Evolutionary conservation across 1,284 basidiomycete species (phyloP).

Genomic region (Ustanciosporium gigantosporum): DNA sequence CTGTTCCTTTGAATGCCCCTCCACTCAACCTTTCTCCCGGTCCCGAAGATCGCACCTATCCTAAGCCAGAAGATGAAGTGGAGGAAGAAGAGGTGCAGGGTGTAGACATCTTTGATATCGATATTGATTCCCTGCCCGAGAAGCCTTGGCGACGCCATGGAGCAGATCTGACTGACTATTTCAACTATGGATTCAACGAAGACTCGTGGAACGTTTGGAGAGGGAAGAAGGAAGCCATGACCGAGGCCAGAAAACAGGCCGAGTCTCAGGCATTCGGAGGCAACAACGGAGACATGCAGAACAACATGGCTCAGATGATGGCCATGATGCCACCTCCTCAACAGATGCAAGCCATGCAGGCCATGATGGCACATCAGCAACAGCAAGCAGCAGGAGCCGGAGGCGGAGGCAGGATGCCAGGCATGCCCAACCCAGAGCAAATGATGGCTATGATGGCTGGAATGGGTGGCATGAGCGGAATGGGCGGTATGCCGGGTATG

Average conservation of each 20-base stretch:
- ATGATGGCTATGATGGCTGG: constrained; percentile 54
- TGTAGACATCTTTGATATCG: constrained; percentile 77
- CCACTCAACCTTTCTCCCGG: constrained; percentile 40
- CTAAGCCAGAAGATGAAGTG: constrained; percentile 51
- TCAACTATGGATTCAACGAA: constrained; percentile 99
- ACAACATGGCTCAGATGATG: constrained; percentile 37
- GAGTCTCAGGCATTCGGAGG: constrained; percentile 24
- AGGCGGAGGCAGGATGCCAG: constrained; percentile 24
- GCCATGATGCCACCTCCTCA: constrained; percentile 35
- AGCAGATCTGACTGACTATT: constrained; percentile 93
- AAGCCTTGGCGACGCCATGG: constrained; percentile 93
- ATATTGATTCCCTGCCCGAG: constrained; percentile 73
- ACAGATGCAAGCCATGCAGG: constrained; percentile 41
- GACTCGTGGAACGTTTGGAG: constrained; percentile 90
- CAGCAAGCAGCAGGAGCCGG: too few species aligned
- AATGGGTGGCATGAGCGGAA: constrained; percentile 23
- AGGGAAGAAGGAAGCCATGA: constrained; percentile 78
- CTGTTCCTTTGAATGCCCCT: constrained; percentile 48
- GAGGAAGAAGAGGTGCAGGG: constrained; percentile 59
- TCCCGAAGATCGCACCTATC: constrained; percentile 47
- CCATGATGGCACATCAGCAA: constrained; percentile 49
- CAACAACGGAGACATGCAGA: constrained; percentile 15
- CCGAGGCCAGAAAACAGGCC: constrained; percentile 71
- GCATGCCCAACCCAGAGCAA: constrained; percentile 44
- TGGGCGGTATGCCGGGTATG: constrained; percentile 32